Evolutionary conservation across 345 rosid genomes (phyloP).

Genomic region (Carallia brachiata): DNA sequence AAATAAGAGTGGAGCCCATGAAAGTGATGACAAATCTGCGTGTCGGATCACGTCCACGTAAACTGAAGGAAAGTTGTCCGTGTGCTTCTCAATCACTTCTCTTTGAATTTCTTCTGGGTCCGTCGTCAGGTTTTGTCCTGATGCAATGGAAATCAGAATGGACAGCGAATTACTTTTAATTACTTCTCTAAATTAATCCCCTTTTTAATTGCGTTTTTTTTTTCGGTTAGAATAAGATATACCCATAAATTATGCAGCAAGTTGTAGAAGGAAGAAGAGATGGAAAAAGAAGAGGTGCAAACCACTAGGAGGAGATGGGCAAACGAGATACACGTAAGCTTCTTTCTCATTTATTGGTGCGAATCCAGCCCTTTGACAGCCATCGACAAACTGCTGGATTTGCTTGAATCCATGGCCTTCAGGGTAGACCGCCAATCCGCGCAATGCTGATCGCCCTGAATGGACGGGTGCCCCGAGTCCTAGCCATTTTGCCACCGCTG

Average conservation of each 20-base stretch:
- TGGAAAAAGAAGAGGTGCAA: background rate
- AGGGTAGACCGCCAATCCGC: constrained; percentile 32
- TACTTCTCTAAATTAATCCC: background rate
- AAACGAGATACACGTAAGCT: constrained; percentile 25
- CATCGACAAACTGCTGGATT: constrained; percentile 25
- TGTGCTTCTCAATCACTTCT: constrained; percentile 20
- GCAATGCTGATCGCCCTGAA: constrained; percentile 32
- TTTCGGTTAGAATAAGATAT: background rate
- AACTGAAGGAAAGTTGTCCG: constrained; percentile 23
- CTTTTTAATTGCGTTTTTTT: background rate
- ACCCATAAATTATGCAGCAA: background rate
- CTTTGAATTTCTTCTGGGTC: constrained; percentile 27
- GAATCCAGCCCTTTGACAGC: constrained; percentile 30
- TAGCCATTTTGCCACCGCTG: constrained; percentile 32
- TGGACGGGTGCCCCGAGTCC: constrained; percentile 29
- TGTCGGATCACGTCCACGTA: constrained; percentile 25
- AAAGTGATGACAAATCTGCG: constrained; percentile 26
- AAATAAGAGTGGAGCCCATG: constrained; percentile 32
- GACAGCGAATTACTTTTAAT: background rate
- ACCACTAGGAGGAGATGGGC: constrained; percentile 23
- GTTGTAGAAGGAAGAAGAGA: background rate
- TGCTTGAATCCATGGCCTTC: constrained; percentile 32
- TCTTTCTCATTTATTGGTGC: constrained; percentile 34
- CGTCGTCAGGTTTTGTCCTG: constrained; percentile 14
- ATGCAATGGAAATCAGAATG: background rate